phyloP scores from a whole-genome alignment of 140 eudicot species.

The Anethum foeniculum region DNA sequence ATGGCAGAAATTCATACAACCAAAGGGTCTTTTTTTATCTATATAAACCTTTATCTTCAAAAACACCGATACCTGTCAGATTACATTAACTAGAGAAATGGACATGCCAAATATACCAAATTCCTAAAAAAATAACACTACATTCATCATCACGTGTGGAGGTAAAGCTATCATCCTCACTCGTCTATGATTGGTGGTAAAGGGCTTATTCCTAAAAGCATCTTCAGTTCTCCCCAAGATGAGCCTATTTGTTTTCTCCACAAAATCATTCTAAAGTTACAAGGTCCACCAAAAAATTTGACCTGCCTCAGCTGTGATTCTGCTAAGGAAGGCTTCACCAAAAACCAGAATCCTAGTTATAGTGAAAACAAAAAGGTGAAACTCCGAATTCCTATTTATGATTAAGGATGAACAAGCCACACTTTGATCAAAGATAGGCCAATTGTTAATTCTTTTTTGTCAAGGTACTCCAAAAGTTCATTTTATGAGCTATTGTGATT shows the following conservation, averaged over 20 bases:
- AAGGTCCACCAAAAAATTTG: not conserved
- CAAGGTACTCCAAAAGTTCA: not conserved
- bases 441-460: not conserved
- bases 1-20: no score
- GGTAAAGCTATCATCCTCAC: not conserved
- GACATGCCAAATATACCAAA: not conserved
- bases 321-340: not conserved
- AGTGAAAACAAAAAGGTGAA: not conserved
- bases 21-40: not conserved
- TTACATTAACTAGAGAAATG: not conserved
- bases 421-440: not conserved
- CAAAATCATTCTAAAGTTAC: not conserved
- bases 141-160: not conserved
- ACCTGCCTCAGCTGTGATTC: not conserved
- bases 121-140: not conserved
- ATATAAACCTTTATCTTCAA: not conserved
- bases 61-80: no score
- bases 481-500: not conserved
- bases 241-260: not conserved
- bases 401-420: not conserved
- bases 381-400: not conserved
- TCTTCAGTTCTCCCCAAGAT: not conserved
- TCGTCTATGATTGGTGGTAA: not conserved
- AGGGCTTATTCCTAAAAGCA: not conserved
- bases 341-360: not conserved